Base-by-base conservation (phyloP, 768 basidiomycete species). In the Boletus rufocinnamomeus region DNA sequence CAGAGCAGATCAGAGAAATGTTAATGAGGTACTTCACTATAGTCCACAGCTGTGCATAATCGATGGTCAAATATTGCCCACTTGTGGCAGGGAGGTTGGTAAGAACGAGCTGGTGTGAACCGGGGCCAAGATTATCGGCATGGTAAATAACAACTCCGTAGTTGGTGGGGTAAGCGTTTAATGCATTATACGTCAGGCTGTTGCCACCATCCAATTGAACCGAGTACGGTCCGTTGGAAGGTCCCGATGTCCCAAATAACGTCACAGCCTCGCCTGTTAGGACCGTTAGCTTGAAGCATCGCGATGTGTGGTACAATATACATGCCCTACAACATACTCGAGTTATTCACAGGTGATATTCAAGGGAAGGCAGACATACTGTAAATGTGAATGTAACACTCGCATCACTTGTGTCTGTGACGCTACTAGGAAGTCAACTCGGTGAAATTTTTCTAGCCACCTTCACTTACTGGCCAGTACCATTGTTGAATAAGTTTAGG, bases 201-300 rank as follows among this genome's bases (percentile, higher is more conserved):
- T 60, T 28, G 5, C 64, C 73, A 21, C 70, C 69, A 46, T 79
- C 76, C 46, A 80, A 30, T 56, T 75, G 68, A 23, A 75, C 74
- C 0, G 66, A 62, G 56, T 77, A 80, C 5, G 68, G 66, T 23
- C 75, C 69, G 34, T 70, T 71, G 4, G 60, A 55, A 21, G 77
- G 74, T 21, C 76, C 72, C 1, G 77, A 71, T 11, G 80, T 71
- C 19, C 81, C 79, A 51, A 77, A 82, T 9, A 82, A 50, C 1
- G 76, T 77, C n/a, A 83, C 73, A 14, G 74, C 78, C 57, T 77
- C 77, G 44, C 80, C 82, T 77, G 41, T 27, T 25, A 30, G 17
- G n/a, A 19, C 11, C 17, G 23, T 57, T 6, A 60, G 44, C 40
- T 38, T 25, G 30, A 38, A 37, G 19, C 9, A 41, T 17, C 14